Percentiles rank a stretch among this genome's conserved stretches.
Conservation (phyloP, 495 filamentous ascomycete genomes). For the Podospora sp. region DNA sequence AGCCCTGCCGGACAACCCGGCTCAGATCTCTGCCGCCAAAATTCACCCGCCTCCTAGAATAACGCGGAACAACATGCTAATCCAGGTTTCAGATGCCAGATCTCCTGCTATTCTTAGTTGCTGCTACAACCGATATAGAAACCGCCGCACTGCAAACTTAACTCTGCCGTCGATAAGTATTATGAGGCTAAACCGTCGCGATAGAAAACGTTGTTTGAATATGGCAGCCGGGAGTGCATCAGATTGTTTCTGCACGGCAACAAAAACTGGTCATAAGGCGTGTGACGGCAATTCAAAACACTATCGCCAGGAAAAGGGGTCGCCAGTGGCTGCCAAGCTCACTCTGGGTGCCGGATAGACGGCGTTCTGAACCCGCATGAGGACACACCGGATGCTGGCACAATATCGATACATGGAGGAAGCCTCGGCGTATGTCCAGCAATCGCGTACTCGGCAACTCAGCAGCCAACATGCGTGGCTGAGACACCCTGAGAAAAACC, state of each 20-base stretch:
- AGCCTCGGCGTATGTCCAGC: neutral
- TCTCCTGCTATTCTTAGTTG: slow-evolving; percentile 16
- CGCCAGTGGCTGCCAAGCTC: neutral
- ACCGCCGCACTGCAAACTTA: neutral
- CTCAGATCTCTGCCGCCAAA: neutral
- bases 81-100: slow-evolving; percentile 18
- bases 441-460: neutral
- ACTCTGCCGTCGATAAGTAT: slow-evolving; percentile 6
- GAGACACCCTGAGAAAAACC: neutral
- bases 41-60: slow-evolving; percentile 14
- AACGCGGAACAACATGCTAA: neutral
- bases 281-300: neutral
- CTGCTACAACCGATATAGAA: slow-evolving; percentile 1
- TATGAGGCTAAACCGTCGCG: slow-evolving; percentile 6
- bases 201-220: neutral
- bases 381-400: neutral
- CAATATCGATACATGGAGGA: neutral
- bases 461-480: neutral
- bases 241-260: neutral
- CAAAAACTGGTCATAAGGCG: neutral
- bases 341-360: neutral
- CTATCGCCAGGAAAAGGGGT: neutral
- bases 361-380: neutral
- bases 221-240: slow-evolving; percentile 1
- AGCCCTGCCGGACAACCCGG: neutral